These are phyloP conservation scores for Cicer bijugum DNA, from an alignment of 306 rosid species.

Conservation along the genomic window DNA sequence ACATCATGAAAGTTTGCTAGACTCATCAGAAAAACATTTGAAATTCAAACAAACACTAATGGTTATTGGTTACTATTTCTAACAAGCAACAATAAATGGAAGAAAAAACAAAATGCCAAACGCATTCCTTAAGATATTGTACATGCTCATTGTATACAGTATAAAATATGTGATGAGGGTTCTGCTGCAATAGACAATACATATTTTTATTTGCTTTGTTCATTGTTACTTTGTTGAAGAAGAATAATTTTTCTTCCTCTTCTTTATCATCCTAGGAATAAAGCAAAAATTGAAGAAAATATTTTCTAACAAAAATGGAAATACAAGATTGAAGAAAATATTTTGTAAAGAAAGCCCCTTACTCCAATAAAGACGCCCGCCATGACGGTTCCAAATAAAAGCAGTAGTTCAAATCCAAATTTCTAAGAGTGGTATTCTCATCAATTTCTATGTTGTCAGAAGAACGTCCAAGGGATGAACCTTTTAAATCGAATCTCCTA, in stretches of 20 bases:
- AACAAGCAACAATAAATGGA: not conserved
- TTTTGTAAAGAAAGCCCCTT: conserved; percentile 48
- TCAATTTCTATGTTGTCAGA: conserved; percentile 97
- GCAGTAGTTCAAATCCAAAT: conserved; percentile 85
- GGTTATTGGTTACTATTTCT: not conserved
- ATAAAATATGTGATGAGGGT: conserved; percentile 20
- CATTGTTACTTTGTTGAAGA: conserved; percentile 16
- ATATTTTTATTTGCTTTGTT: conserved; percentile 4
- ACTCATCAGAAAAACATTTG: conserved; percentile 5
- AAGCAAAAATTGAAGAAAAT: not conserved
- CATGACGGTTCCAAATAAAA: conserved; percentile 97
- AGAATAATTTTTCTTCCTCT: conserved; percentile 11
- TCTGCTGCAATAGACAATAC: conserved; percentile 13
- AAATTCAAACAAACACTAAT: conserved; percentile 19
- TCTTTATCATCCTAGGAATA: conserved; percentile 34
- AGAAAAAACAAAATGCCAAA: not conserved
- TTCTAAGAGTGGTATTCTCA: conserved; percentile 93
- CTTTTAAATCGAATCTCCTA: conserved; percentile 91
- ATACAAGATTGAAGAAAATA: conserved; percentile 1
- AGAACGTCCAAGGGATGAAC: conserved; percentile 96
- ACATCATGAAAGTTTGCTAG: conserved; percentile 19
- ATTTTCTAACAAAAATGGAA: conserved; percentile 13
- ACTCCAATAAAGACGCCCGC: conserved; percentile 83
- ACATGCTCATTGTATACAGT: not conserved
- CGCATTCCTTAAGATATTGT: not conserved